Percentiles rank a stretch among this genome's conserved stretches.
phyloP scores from a whole-genome alignment of 331 rosid species.

The Prunus yedoensis region DNA sequence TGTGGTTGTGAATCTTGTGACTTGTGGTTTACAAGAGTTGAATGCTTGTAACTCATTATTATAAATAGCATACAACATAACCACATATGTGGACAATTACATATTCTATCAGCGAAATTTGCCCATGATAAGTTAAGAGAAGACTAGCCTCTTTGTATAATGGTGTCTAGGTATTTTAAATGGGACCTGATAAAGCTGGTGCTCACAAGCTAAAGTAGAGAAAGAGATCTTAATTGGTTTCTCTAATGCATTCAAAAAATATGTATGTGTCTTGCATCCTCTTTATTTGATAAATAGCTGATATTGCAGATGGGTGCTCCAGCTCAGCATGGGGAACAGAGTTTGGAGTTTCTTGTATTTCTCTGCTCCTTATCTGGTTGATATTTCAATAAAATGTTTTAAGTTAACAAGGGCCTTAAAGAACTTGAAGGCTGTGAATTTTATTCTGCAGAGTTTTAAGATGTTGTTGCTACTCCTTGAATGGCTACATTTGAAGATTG shows the following conservation, averaged over 20 bases:
- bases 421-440: conserved; percentile 23
- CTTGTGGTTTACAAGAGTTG: not conserved
- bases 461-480: not conserved
- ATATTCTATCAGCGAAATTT: not conserved
- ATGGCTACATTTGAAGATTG: conserved; percentile 13
- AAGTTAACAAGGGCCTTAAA: conserved; percentile 7
- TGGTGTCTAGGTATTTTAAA: not conserved
- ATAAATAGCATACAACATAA: not conserved
- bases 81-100: not conserved
- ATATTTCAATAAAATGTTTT: conserved; percentile 28
- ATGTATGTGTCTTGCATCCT: not conserved
- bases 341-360: conserved; percentile 8
- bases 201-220: not conserved
- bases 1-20: not conserved
- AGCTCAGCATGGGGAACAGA: conserved; percentile 29
- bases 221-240: not conserved
- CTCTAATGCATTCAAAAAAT: not conserved
- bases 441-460: not conserved
- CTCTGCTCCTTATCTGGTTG: conserved; percentile 15
- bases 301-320: conserved; percentile 43
- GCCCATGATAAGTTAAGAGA: not conserved
- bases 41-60: not conserved
- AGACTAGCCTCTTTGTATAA: not conserved
- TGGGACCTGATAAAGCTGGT: not conserved
- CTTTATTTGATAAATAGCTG: conserved; percentile 8